Evolutionary conservation across 1,284 basidiomycete species (phyloP), one percentile per base, ranked within the genome.

Genomic region (Cutaneotrichosporon cyanovorans): DNA sequence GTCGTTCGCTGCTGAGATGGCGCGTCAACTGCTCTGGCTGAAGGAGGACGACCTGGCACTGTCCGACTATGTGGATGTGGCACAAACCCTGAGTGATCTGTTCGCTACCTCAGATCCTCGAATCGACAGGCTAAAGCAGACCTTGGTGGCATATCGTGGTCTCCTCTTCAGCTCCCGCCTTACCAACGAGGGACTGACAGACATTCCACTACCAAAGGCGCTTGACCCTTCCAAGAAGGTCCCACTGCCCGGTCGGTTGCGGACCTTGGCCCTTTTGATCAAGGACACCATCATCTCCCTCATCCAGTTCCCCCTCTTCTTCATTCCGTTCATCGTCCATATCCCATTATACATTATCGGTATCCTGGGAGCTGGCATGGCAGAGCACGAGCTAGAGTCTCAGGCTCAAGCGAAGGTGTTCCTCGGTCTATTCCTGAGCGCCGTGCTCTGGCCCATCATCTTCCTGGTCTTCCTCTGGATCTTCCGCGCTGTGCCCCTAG

Each of bases 321-420:
- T 87, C 46, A 69, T 91, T 40, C 90, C 91, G 1, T 76, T 93
- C 35, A 60, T 90, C 42, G 75, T 90, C 40, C 86, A 95, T 66
- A 60, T 81, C 21, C 90, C 91, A 0, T 80, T 86, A 37, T 95
- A 95, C 69, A 69, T 82, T 48, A 81, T 91, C 73, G 83, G 81
- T 12, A 75, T 81, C 23, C 62, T 84, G 39, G 88, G 85, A 38
- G 85, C 84, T 5, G 74, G 77, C 36, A 72, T 91, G 30, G 84
- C 78, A 16, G 80, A 87, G 62, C 81, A 90, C 57, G 91, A 96
- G 68, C 30, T 69, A 36, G 90, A 93, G 69, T 85, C 86, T 5
- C 85, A 88, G 69, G 90, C 89, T 31, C 87, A 92, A 74, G 91
- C 85, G 73, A 92, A 95, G 74, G 80, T 92, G 35, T 81, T 85